Conservation (phyloP, 257 asterid genomes). For the Datura wrightii region DNA sequence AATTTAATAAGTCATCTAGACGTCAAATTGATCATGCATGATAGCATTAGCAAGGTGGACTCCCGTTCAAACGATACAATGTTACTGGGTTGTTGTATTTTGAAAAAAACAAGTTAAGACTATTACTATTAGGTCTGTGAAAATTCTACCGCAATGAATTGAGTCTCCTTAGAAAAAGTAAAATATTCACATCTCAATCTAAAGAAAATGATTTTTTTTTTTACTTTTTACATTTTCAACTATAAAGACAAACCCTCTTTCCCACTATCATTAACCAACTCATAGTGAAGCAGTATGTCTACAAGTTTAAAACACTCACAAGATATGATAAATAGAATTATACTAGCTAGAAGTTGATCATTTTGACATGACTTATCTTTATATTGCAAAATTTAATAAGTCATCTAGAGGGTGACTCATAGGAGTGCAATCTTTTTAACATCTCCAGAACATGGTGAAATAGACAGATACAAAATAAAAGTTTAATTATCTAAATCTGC, state of each 20-base stretch:
- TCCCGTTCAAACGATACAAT: too few relatives aligned
- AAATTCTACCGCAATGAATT: too few relatives aligned
- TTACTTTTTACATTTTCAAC: too few relatives aligned
- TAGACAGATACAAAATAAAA: neutral
- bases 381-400: too few relatives aligned
- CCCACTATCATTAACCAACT: neutral
- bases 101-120: neutral
- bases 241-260: neutral
- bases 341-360: neutral
- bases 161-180: neutral
- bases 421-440: neutral
- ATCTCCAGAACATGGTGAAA: neutral
- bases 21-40: neutral
- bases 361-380: neutral
- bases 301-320: neutral
- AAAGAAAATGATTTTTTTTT: too few relatives aligned
- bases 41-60: neutral
- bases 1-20: neutral
- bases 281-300: neutral
- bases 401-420: neutral
- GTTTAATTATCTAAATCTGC: neutral
- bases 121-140: neutral
- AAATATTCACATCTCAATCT: too few relatives aligned
- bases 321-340: neutral
- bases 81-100: neutral